Conservation (phyloP, 371 early-diverging fungal genomes). For the Lichtheimia ornata region DNA sequence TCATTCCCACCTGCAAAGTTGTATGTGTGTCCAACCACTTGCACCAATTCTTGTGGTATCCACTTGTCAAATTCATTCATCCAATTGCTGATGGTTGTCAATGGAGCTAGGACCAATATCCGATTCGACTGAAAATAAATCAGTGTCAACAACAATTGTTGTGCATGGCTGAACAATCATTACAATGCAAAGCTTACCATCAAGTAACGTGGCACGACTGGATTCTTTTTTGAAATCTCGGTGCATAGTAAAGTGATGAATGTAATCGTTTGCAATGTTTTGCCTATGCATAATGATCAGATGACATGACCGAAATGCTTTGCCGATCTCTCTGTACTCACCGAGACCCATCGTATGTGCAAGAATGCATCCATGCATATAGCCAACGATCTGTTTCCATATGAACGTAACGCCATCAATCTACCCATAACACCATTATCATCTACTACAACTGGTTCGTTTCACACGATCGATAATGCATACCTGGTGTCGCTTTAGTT, state of each 20-base stretch:
- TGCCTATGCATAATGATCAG: constrained; percentile 36
- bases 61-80: constrained; percentile 69
- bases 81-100: constrained; percentile 81
- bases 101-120: constrained; percentile 81
- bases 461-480: not conserved
- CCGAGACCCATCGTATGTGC: constrained; percentile 93
- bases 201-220: constrained; percentile 43
- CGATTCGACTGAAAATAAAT: constrained; percentile 47
- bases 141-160: not conserved
- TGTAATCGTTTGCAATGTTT: constrained; percentile 81
- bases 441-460: not conserved
- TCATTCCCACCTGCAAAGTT: constrained; percentile 27
- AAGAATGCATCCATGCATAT: constrained; percentile 77
- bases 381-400: constrained; percentile 75
- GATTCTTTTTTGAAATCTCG: constrained; percentile 36
- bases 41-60: constrained; percentile 43
- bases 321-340: not conserved
- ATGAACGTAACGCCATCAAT: constrained; percentile 78
- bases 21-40: constrained; percentile 29
- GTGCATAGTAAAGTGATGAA: constrained; percentile 74
- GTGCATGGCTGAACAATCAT: not conserved
- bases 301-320: too few species aligned
- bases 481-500: not conserved
- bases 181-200: constrained; percentile 24
- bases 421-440: constrained; percentile 16